These are phyloP conservation scores for Hippophae tibetana DNA, from an alignment of 306 rosid genomes.

Conservation along the genomic window DNA sequence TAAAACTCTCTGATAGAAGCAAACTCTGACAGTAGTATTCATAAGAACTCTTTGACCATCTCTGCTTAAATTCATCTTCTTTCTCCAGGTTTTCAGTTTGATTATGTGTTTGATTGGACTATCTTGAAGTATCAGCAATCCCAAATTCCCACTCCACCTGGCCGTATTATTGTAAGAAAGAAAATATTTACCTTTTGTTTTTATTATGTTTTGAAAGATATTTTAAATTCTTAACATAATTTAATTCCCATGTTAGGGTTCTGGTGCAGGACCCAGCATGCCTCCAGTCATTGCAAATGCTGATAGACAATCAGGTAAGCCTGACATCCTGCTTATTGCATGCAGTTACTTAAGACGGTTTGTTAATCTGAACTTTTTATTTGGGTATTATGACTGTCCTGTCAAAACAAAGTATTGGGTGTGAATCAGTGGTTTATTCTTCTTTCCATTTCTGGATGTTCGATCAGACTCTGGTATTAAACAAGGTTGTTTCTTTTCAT, in stretches of 20 bases:
- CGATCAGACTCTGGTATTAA: no score
- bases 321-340: conserved; percentile 2
- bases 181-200: not conserved
- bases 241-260: conserved; percentile 38
- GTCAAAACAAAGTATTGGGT: no score
- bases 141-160: conserved; percentile 57
- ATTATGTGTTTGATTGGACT: conserved; percentile 98
- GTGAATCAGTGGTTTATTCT: no score
- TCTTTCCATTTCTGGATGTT: no score
- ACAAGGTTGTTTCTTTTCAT: no score
- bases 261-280: conserved; percentile 87
- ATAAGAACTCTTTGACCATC: not conserved
- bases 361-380: not conserved
- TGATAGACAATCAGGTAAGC: conserved; percentile 67
- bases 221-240: conserved; percentile 12
- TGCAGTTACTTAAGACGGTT: not conserved
- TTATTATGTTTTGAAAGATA: conserved; percentile 8
- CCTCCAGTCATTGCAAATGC: conserved; percentile 58
- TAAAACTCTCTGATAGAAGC: not conserved
- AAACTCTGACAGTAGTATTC: not conserved
- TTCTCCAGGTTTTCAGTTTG: conserved; percentile 90
- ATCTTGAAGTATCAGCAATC: conserved; percentile 95
- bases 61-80: conserved; percentile 11
- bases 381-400: no score
- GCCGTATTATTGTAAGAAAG: conserved; percentile 59